A percentile compares a stretch with the other conserved stretches of the same genome.
Evolutionary conservation across 352 stramenopile genomes (phyloP).

Genomic region (Globisporangium alternatum): DNA sequence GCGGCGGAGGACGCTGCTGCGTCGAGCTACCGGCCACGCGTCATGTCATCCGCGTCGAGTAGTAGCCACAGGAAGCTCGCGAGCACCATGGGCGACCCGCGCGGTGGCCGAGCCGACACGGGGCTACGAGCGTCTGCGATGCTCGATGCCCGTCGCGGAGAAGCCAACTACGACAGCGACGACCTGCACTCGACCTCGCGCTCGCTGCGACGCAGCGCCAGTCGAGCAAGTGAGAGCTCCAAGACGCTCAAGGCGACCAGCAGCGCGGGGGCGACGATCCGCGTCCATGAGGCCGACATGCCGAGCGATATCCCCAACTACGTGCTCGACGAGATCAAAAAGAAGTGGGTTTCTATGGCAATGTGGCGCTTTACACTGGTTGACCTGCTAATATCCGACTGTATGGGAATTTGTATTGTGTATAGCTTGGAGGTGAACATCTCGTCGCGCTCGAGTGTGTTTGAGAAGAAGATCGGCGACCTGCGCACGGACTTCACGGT

Average conservation of each 20-base stretch:
- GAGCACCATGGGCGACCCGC: background rate
- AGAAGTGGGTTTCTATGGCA: conserved; percentile 20
- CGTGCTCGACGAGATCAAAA: conserved; percentile 55
- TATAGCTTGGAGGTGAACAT: conserved; percentile 65
- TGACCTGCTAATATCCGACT: background rate
- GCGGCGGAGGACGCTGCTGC: conserved; percentile 10
- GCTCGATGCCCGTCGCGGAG: conserved; percentile 4
- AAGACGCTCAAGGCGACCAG: conserved; percentile 15
- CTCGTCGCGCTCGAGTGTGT: conserved; percentile 36
- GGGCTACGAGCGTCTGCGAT: conserved; percentile 1
- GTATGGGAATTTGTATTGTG: background rate
- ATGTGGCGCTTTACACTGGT: background rate
- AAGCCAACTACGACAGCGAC: conserved; percentile 11
- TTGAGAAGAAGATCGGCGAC: conserved; percentile 70
- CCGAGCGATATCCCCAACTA: conserved; percentile 43
- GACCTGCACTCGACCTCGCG: conserved; percentile 8
- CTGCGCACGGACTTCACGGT: conserved; percentile 56
- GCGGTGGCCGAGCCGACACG: background rate
- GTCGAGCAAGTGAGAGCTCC: background rate
- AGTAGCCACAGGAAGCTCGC: conserved; percentile 4
- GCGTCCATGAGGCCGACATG: conserved; percentile 40
- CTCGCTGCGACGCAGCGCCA: conserved; percentile 4
- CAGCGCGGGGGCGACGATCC: conserved; percentile 26
- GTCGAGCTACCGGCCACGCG: conserved; percentile 9
- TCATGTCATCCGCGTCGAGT: conserved; percentile 11